Base-by-base conservation (phyloP, 2,329 filamentous ascomycete species). In the Decorospora gaudefroyi region DNA sequence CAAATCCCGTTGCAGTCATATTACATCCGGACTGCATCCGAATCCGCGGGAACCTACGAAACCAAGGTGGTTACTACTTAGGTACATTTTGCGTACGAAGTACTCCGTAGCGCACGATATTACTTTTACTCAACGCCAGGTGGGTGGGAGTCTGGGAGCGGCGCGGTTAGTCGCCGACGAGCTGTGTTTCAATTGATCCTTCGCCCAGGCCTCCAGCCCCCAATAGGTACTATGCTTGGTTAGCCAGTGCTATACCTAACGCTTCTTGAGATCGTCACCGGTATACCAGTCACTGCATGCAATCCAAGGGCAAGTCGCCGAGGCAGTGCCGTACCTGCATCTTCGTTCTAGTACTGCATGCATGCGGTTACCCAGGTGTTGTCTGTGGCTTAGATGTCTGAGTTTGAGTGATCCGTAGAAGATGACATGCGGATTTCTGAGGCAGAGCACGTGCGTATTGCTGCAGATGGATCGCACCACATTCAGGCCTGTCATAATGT, bases 241-340 rank as follows among this genome's bases (percentile, higher is more conserved):
- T 47, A 47, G 38, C 34, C 16, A 18, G 12, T 26, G n/a, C 19
- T 8, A 23, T 27, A 25, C 21, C 34, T 21, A 30, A 28, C 29
- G 23, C 42, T 41, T 33, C 31, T 42, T 30, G 29, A 21, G 33
- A 22, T 31, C 12, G n/a, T 38, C 42, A 29, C 42, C 31, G 28
- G 19, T 18, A 35, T 22, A 39, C 47, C 31, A 41, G 48, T 49
- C 30, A 51, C 25, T 22, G 12, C 18, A 22, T 49, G 22, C 13
- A 11, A 32, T 30, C 19, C 35, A n/a, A n/a, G n/a, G n/a, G n/a
- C n/a, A n/a, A n/a, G n/a, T n/a, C n/a, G n/a, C n/a, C n/a, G n/a
- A n/a, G n/a, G n/a, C n/a, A n/a, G n/a, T n/a, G n/a, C n/a, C n/a
- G 16, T 34, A 35, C 38, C 31, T 42, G 31, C 47, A 42, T 34